Conservation (phyloP, 768 basidiomycete species). For the Tubosaeta brunneosetosa region DNA sequence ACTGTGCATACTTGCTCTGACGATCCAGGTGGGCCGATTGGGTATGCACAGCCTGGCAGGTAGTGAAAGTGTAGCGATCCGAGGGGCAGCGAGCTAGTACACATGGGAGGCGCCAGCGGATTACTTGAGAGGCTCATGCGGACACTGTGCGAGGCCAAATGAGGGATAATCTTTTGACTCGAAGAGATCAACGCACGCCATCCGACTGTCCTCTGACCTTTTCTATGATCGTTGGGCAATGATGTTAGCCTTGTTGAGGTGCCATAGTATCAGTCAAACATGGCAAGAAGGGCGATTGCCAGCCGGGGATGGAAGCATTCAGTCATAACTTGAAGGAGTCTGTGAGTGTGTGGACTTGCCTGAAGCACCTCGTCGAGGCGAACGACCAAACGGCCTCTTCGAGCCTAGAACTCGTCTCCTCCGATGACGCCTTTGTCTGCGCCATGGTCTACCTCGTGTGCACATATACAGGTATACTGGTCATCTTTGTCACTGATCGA, state of each 20-base stretch:
- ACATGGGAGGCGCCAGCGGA: no score
- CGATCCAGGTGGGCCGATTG: no score
- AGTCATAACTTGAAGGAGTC: conserved; percentile 6
- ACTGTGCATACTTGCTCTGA: no score
- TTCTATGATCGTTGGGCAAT: conserved; percentile 66
- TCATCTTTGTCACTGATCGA: conserved; percentile 70
- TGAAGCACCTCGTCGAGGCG: conserved; percentile 79
- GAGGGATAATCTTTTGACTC: no score
- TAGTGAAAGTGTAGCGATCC: no score
- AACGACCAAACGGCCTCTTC: conserved; percentile 70
- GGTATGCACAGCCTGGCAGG: no score
- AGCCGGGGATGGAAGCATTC: conserved; percentile 18
- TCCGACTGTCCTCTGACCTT: conserved; percentile 91
- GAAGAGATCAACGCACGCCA: conserved; percentile 50
- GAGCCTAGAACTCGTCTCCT: conserved; percentile 59
- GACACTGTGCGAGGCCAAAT: no score
- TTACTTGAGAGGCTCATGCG: no score
- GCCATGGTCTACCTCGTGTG: conserved; percentile 68
- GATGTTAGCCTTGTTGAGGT: conserved; percentile 74
- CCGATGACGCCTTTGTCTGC: conserved; percentile 55
- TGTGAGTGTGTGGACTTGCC: conserved; percentile 38
- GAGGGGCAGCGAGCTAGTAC: no score
- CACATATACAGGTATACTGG: conserved; percentile 58
- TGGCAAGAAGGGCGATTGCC: conserved; percentile 15
- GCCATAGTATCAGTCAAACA: conserved; percentile 14